These are phyloP conservation scores for Metarhizium sp. DNA, from an alignment of 2,329 filamentous ascomycete species.

Conservation along the genomic window DNA sequence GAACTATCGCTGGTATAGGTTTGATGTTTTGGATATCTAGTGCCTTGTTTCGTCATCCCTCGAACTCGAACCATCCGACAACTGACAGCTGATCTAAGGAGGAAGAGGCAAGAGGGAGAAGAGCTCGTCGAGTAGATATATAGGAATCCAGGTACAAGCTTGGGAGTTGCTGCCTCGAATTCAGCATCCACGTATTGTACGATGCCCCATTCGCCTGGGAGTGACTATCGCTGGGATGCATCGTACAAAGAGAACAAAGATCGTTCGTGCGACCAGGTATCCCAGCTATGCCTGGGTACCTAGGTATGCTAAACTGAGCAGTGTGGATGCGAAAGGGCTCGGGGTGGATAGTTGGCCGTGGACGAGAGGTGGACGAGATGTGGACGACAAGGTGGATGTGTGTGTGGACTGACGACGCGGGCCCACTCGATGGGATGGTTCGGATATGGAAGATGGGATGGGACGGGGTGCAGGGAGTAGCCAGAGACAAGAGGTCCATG, in stretches of 20 bases:
- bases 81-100: conserved; percentile 1
- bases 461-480: background rate
- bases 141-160: background rate
- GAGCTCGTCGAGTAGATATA: conserved; percentile 10
- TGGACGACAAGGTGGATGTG: background rate
- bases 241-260: conserved; percentile 3
- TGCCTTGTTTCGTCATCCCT: conserved; percentile 12
- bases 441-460: background rate
- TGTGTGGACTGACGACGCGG: background rate
- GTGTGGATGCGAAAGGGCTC: conserved; percentile 2
- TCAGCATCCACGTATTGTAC: background rate
- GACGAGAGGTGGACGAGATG: background rate
- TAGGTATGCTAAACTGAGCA: conserved; percentile 2
- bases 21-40: conserved; percentile 15
- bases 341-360: conserved; percentile 4
- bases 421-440: background rate
- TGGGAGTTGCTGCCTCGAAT: background rate
- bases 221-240: background rate
- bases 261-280: background rate
- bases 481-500: background rate
- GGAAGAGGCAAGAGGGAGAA: conserved; percentile 7
- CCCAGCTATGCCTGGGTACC: background rate
- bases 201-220: background rate
- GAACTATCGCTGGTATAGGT: conserved; percentile 15
- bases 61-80: conserved; percentile 8